phyloP scores from a whole-genome alignment of 306 rosid genomes.

The Canavalia gladiata region DNA sequence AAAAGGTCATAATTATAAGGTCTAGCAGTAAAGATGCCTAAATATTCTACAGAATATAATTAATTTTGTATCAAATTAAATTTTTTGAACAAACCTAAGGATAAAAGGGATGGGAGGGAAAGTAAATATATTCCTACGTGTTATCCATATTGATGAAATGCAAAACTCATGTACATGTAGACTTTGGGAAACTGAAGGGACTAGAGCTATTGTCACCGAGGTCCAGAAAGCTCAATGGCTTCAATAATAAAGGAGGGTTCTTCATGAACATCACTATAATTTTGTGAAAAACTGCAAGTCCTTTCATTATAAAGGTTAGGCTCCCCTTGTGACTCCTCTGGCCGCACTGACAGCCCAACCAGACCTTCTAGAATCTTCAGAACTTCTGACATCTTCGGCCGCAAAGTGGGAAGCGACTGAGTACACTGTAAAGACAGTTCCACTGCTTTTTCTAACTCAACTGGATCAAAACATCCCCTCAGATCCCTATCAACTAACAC shows the following conservation, averaged over 20 bases:
- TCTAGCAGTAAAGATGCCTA: slow-evolving; percentile 17
- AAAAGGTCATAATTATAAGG: not conserved
- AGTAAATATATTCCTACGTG: slow-evolving; percentile 23
- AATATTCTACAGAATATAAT: not conserved
- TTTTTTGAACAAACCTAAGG: not conserved
- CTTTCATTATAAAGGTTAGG: slow-evolving; percentile 63
- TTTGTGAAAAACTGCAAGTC: slow-evolving; percentile 69
- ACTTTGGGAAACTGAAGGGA: slow-evolving; percentile 22
- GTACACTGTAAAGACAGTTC: slow-evolving; percentile 85
- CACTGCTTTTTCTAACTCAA: slow-evolving; percentile 71
- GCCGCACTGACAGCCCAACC: slow-evolving; percentile 62
- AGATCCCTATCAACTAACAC: slow-evolving; percentile 84
- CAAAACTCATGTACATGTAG: slow-evolving; percentile 60
- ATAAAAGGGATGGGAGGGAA: not conserved
- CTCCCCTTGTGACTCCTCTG: slow-evolving; percentile 72
- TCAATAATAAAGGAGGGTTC: slow-evolving; percentile 85
- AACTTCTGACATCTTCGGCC: slow-evolving; percentile 89
- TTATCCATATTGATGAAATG: slow-evolving; percentile 40
- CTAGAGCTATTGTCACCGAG: slow-evolving; percentile 63
- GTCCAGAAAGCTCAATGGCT: slow-evolving; percentile 98
- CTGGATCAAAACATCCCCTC: slow-evolving; percentile 80
- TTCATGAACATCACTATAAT: slow-evolving; percentile 67
- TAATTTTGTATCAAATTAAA: not conserved
- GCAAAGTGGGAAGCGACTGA: slow-evolving; percentile 79
- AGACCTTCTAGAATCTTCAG: slow-evolving; percentile 83